Base-by-base conservation (phyloP, 1,284 basidiomycete species). In the Leccinum subrobustum region DNA sequence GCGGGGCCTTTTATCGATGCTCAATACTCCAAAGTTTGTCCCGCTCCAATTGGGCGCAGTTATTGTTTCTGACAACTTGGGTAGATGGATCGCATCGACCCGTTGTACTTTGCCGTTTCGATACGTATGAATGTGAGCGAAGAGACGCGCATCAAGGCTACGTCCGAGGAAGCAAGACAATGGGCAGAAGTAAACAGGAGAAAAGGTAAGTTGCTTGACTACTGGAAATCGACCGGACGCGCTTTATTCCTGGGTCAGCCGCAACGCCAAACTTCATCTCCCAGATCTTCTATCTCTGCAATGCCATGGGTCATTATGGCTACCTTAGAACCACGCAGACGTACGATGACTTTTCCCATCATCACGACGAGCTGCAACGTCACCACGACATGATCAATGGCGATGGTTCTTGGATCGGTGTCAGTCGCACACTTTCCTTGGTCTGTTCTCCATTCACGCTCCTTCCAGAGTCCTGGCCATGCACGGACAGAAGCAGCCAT, bases 1-100 rank as follows among this genome's bases (percentile, higher is more conserved):
- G 91, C 95, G n/a, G 93, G 95, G 66, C 97, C 97, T 0, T 98
- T 99, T 72, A 95, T 98, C 83, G 96, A 99, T 73, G 87, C 92
- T 0, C 86, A 84, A 59, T 96, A 90, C 69, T 87, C 89, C 56
- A 99, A 98, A 83, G 93, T 90, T 67, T 54, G 76, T 58, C 14
- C 20, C 23, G 25, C 29, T 18, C 16, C 11, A 5, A 39, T 60
- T 27, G 44, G 52, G 6, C 11, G 51, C 14, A 51, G 31, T 27
- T 31, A 12, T 53, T 23, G 23, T 58, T 27, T 16, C 54, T 73
- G 59, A 75, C 18, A 37, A 48, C 8, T 31, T 2, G 8, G 4
- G 29, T 62, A 96, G 92, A 89, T 97, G 68, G 93, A 98, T 73
- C 91, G 93, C 58, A 93, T 99, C 59, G 96, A 99, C 70, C 80